Conservation (phyloP, 192 early-diverging fungal species). For the Backusella parvicylindrica region DNA sequence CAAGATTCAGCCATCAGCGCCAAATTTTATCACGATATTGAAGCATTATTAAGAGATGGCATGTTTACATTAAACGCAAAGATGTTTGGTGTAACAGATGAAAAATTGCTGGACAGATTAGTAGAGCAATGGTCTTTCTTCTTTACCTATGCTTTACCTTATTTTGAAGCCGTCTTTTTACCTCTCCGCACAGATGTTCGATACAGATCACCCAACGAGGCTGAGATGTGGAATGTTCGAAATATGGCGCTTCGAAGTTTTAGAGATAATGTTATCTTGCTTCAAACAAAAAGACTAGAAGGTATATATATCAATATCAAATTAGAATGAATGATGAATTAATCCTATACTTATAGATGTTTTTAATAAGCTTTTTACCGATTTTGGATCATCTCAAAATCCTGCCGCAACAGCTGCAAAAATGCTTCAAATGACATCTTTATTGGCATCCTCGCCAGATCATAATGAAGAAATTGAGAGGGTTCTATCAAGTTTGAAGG, state of each 20-base stretch:
- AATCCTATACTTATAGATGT: constrained; percentile 37
- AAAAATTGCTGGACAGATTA: constrained; percentile 61
- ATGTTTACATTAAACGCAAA: constrained; percentile 66
- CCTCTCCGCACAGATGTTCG: constrained; percentile 56
- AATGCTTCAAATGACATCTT: constrained; percentile 70
- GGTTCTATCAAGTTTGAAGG: constrained; percentile 47
- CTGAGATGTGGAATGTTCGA: constrained; percentile 55
- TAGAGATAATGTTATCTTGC: constrained; percentile 63
- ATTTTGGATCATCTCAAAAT: constrained; percentile 62
- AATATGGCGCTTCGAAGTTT: constrained; percentile 61
- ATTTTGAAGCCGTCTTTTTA: constrained; percentile 82
- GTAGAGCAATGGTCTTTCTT: constrained; percentile 81
- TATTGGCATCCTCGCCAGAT: constrained; percentile 52
- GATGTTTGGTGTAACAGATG: constrained; percentile 61
- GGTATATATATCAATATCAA: constrained; percentile 50
- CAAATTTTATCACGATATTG: constrained; percentile 51
- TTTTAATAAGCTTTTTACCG: constrained; percentile 59
- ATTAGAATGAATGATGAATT: neutral
- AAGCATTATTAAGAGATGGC: constrained; percentile 55
- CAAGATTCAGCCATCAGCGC: constrained; percentile 31
- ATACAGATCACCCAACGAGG: constrained; percentile 31
- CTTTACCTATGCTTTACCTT: constrained; percentile 79
- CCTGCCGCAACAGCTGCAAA: constrained; percentile 61
- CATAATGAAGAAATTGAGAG: constrained; percentile 49
- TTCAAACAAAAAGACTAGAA: constrained; percentile 57